A percentile compares a stretch with the other conserved stretches of the same genome.
These are phyloP conservation scores for Lasiodiplodia gonubiensis DNA, from an alignment of 2,329 filamentous ascomycete species.

Conservation along the genomic window DNA sequence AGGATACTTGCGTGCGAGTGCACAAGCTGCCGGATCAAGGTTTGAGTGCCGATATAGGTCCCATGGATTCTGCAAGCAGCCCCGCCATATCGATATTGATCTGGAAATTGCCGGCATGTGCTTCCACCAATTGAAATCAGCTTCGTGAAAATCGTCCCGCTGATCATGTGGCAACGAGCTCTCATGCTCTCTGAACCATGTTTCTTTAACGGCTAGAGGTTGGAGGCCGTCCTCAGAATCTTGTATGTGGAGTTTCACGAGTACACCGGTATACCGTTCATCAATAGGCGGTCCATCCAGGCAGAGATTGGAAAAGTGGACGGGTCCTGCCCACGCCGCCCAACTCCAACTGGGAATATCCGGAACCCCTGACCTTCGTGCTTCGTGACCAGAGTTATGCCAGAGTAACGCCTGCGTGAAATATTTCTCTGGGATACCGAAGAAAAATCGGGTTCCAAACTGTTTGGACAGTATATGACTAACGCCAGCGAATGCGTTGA, in stretches of 20 bases:
- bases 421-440: background rate
- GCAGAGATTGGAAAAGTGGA: background rate
- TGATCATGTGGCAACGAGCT: background rate
- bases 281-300: background rate
- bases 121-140: background rate
- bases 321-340: background rate
- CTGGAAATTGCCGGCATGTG: background rate
- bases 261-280: background rate
- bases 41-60: background rate
- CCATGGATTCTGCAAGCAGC: background rate
- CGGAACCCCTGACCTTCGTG: background rate
- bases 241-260: background rate
- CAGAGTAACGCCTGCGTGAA: background rate
- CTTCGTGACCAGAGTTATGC: background rate
- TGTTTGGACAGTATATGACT: background rate
- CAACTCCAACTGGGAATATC: background rate
- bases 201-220: background rate
- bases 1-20: background rate
- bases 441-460: background rate
- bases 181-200: background rate
- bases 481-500: background rate
- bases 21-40: background rate
- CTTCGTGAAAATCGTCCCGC: background rate
- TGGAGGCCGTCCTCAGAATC: background rate
- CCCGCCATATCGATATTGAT: background rate